Evolutionary conservation across 2,329 filamentous ascomycete species (phyloP), one percentile per base, ranked within the genome.

Genomic region (Pestalotiopsis sp.): DNA sequence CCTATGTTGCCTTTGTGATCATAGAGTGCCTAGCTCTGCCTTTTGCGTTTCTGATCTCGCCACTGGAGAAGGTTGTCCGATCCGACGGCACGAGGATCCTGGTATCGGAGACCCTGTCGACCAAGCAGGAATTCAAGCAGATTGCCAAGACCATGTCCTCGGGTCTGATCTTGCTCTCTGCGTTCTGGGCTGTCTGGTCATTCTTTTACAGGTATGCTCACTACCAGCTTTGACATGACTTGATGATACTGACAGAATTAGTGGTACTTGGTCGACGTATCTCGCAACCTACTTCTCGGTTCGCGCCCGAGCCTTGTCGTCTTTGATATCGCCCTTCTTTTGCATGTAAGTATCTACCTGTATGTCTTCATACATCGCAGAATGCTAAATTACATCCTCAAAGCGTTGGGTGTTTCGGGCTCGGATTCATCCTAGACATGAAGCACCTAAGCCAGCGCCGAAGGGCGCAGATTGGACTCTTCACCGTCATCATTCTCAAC

Each of bases 281-380:
- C 76, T 84, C 13, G 81, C 75, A 39, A 81, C 78, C 11, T 83
- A 83, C 69, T 84, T 84, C 70, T 79, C 78, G 12, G 82, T 84
- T 31, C 82, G 83, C 23, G 77, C 82, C 38, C 80, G 80, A 27
- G 82, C 83, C 3, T 77, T 83, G 9, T 84, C 82, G 0, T 83
- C 82, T 3, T 77, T 84, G 11, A 73, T 84, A 31, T 84, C 82
- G 5, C 83, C 83, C 0, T 84, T 84, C 74, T 84, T 85, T 72
- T 85, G 83, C 78, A 84, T 85, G 79, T 79, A 71, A 73, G 80
- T 73, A 11, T 12, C 12, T 5, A 23, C 14, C 23, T 13, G 9
- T 27, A 39, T 3, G 9, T 7, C 23, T 2, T 17, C 17, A 62
- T 2, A 12, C 39, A 13, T 38, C 64, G 4, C 25, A 60, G 23